A percentile compares a stretch with the other conserved stretches of the same genome.
phyloP scores from a whole-genome alignment of 2,329 filamentous ascomycete species.

The Incumbomyces lentus region DNA sequence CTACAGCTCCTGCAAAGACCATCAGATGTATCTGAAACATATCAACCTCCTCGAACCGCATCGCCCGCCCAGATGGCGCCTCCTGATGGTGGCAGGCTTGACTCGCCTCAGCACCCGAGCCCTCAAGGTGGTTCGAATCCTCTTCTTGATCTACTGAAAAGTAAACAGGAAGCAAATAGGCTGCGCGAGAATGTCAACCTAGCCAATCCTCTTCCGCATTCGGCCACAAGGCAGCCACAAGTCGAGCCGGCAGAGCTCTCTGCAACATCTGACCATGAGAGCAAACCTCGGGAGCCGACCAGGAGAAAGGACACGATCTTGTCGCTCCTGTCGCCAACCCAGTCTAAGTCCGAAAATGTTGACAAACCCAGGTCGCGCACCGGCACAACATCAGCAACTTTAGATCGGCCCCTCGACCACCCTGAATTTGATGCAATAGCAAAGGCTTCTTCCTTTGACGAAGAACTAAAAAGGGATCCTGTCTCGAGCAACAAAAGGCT shows the following conservation, averaged over 20 bases:
- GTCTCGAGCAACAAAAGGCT: conserved; percentile 14
- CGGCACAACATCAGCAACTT: conserved; percentile 28
- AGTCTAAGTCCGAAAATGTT: conserved; percentile 13
- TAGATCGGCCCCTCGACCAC: conserved; percentile 31
- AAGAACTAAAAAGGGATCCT: conserved; percentile 14
- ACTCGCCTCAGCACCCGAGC: not conserved
- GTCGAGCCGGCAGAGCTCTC: conserved; percentile 37
- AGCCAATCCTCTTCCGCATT: not conserved
- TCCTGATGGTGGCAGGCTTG: not conserved
- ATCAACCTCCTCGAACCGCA: not conserved
- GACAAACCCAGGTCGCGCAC: conserved; percentile 13
- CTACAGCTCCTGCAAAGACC: not conserved
- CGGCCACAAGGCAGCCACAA: not conserved
- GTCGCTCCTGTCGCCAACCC: conserved; percentile 11
- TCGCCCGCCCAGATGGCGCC: not conserved
- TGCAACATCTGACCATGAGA: conserved; percentile 26
- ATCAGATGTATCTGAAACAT: not conserved
- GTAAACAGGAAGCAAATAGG: not conserved
- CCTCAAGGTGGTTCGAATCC: not conserved
- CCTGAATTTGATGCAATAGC: conserved; percentile 29
- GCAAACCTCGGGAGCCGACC: not conserved
- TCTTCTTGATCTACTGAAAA: not conserved
- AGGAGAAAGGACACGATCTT: conserved; percentile 13
- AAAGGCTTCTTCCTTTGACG: conserved; percentile 6
- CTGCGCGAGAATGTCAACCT: not conserved